These are phyloP conservation scores for Ceratocystis cacaofunesta DNA, from an alignment of 2,329 filamentous ascomycete genomes.

Conservation along the genomic window DNA sequence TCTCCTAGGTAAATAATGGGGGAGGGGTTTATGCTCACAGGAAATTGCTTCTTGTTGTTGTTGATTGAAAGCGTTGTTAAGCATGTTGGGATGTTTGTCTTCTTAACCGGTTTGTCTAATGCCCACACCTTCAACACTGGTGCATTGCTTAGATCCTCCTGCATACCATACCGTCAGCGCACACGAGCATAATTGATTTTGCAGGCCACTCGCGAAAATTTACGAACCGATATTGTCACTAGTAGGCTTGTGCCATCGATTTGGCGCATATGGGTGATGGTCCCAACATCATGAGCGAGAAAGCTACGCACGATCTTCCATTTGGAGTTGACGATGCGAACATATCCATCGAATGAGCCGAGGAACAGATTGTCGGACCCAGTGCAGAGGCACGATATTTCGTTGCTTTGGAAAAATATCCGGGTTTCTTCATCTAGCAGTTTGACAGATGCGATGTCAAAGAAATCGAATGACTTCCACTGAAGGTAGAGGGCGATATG, in stretches of 20 bases:
- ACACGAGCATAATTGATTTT: neutral
- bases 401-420: conserved; percentile 65
- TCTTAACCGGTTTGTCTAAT: conserved; percentile 84
- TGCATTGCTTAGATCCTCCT: conserved; percentile 77
- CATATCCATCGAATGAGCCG: conserved; percentile 67
- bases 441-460: conserved; percentile 78
- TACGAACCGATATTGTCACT: conserved; percentile 54
- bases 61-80: conserved; percentile 73
- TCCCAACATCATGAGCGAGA: conserved; percentile 65
- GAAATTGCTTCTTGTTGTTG: conserved; percentile 84
- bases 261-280: conserved; percentile 84
- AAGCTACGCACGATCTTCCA: conserved; percentile 83
- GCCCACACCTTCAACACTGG: conserved; percentile 96
- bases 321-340: conserved; percentile 72
- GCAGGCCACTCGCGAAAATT: neutral
- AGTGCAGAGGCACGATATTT: conserved; percentile 69
- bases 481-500: conserved; percentile 26
- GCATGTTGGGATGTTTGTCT: conserved; percentile 77
- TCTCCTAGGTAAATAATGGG: neutral
- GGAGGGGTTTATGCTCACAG: conserved; percentile 36
- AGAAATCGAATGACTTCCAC: conserved; percentile 99
- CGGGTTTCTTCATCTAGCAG: conserved; percentile 65
- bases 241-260: conserved; percentile 74
- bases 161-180: conserved; percentile 13
- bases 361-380: conserved; percentile 84